A percentile compares a stretch with the other conserved stretches of the same genome.
Conservation (phyloP, 805 yeast species). For the Metschnikowia koreensis region DNA sequence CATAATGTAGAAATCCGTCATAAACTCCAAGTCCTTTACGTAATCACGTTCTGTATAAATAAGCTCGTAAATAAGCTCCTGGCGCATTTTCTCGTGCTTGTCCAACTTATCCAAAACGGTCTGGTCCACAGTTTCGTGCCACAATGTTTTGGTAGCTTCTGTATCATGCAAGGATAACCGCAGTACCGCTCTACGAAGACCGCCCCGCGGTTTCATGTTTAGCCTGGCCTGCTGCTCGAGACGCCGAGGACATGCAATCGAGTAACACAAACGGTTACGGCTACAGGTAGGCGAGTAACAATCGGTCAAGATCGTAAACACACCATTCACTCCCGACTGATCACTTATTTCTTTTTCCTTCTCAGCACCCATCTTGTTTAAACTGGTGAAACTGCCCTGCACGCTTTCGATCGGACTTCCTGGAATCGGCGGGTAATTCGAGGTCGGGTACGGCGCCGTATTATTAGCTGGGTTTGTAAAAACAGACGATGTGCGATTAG, state of each 20-base stretch:
- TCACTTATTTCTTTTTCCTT: slow-evolving; percentile 19
- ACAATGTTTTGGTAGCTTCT: slow-evolving; percentile 77
- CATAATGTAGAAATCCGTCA: slow-evolving; percentile 90
- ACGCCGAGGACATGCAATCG: slow-evolving; percentile 94
- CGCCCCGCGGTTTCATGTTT: slow-evolving; percentile 85
- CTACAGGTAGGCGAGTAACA: slow-evolving; percentile 98
- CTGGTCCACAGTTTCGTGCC: slow-evolving; percentile 91
- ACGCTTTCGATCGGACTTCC: slow-evolving; percentile 17
- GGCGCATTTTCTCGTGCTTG: slow-evolving; percentile 85
- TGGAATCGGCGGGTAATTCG: slow-evolving; percentile 19
- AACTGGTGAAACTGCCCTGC: slow-evolving; percentile 17
- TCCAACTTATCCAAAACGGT: slow-evolving; percentile 74
- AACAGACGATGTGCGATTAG: slow-evolving; percentile 33
- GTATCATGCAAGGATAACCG: slow-evolving; percentile 62
- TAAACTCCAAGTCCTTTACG: slow-evolving; percentile 88
- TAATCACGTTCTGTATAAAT: slow-evolving; percentile 93
- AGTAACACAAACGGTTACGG: slow-evolving; percentile 81
- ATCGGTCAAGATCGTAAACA: slow-evolving; percentile 86
- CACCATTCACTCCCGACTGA: slow-evolving; percentile 69
- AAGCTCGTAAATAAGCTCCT: slow-evolving; percentile 91
- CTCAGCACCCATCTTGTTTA: slow-evolving; percentile 14
- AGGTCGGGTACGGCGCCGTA: slow-evolving; percentile 21
- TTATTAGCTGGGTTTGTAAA: slow-evolving; percentile 16
- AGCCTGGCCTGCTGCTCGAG: slow-evolving; percentile 93
- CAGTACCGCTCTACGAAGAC: slow-evolving; percentile 72